Conservation (phyloP, 768 basidiomycete genomes). For the Lentinus brumalis region DNA sequence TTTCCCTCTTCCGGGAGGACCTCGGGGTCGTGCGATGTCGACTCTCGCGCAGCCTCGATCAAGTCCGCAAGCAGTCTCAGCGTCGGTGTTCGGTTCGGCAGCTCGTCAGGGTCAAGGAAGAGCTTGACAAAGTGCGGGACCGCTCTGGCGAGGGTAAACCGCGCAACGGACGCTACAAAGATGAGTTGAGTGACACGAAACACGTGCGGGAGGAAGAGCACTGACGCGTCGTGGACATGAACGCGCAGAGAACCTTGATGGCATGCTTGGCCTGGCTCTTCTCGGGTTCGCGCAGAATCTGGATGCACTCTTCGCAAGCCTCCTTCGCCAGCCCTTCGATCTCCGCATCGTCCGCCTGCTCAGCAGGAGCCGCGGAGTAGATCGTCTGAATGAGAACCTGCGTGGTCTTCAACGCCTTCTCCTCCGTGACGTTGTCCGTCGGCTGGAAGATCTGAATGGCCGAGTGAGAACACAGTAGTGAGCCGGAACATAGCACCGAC, state of each 20-base stretch:
- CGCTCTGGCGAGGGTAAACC: constrained; percentile 65
- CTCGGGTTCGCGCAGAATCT: constrained; percentile 84
- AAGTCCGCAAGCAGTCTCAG: constrained; percentile 69
- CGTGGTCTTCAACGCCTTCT: constrained; percentile 68
- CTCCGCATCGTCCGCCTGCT: constrained; percentile 32
- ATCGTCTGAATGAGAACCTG: constrained; percentile 77
- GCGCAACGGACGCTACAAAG: constrained; percentile 62
- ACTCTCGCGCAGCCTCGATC: constrained; percentile 54
- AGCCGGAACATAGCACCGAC: constrained; percentile 39
- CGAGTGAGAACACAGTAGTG: neutral
- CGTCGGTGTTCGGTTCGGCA: constrained; percentile 63
- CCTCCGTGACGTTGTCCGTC: constrained; percentile 74
- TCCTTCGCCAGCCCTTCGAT: constrained; percentile 63
- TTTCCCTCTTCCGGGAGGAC: constrained; percentile 26
- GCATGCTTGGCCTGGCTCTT: constrained; percentile 91
- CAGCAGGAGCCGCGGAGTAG: constrained; percentile 42
- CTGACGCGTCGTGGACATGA: constrained; percentile 80
- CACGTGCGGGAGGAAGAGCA: constrained; percentile 19
- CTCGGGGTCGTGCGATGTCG: constrained; percentile 30
- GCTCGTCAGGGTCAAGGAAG: constrained; percentile 69
- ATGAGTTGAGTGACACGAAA: neutral
- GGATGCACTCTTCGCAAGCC: constrained; percentile 79
- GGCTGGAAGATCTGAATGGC: constrained; percentile 84
- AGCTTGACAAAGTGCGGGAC: constrained; percentile 77
- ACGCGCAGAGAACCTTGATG: constrained; percentile 77